Evolutionary conservation across 106 monocot genomes (phyloP).

Genomic region (Gastrodia elata): DNA sequence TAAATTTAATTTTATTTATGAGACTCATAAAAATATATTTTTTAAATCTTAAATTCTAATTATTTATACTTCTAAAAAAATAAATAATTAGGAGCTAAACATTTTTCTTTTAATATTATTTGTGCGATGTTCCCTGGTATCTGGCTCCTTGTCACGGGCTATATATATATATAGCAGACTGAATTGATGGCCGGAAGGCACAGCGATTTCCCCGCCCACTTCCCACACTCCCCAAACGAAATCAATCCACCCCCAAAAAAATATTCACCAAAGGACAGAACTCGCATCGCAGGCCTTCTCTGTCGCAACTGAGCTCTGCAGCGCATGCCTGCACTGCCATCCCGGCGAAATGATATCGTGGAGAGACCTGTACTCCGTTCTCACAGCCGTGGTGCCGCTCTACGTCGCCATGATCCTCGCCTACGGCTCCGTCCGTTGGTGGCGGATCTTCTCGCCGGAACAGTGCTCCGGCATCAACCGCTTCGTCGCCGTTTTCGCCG

Average conservation of each 20-base stretch:
- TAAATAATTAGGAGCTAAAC: too few species aligned
- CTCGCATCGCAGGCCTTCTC: background rate
- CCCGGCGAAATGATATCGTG: conserved; percentile 31
- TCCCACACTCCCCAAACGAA: background rate
- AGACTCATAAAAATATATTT: too few species aligned
- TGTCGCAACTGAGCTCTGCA: background rate
- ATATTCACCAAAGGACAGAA: background rate
- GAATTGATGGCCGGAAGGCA: too few species aligned
- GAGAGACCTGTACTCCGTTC: conserved; percentile 48
- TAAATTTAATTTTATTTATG: too few species aligned
- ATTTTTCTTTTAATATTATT: too few species aligned
- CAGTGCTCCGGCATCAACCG: conserved; percentile 73
- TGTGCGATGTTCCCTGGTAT: too few species aligned
- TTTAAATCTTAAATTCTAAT: too few species aligned
- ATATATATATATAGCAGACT: too few species aligned
- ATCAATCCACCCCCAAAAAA: background rate
- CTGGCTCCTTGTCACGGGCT: too few species aligned
- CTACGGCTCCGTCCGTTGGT: conserved; percentile 61
- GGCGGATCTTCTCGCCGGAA: conserved; percentile 55
- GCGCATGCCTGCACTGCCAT: background rate
- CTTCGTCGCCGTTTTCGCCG: conserved; percentile 55
- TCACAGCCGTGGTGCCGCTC: conserved; percentile 56
- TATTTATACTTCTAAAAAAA: too few species aligned
- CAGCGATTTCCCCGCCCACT: background rate
- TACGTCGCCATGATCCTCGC: conserved; percentile 72